These are phyloP conservation scores for Arabis hirsuta DNA, from an alignment of 345 rosid species.

Conservation along the genomic window DNA sequence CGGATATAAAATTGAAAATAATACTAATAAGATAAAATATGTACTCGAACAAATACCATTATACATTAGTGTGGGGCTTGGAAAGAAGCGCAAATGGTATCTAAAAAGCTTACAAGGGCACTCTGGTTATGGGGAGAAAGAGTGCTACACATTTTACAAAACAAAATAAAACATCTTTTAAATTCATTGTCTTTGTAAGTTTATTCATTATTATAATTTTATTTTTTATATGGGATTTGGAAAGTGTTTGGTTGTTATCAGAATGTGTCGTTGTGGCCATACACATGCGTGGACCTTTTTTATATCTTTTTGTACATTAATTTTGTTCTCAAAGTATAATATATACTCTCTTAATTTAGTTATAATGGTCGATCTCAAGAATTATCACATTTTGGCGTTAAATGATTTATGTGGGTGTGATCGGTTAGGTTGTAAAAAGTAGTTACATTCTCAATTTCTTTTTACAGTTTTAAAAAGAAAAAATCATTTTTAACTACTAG, in stretches of 20 bases:
- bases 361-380: conserved; percentile 10
- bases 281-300: background rate
- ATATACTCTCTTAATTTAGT: background rate
- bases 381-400: background rate
- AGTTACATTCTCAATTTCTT: too few relatives aligned
- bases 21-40: conserved; percentile 10
- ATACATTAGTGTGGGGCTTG: conserved; percentile 19
- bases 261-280: conserved; percentile 14
- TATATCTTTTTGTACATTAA: background rate
- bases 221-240: background rate
- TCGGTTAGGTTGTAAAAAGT: too few relatives aligned
- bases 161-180: background rate
- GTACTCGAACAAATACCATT: conserved; percentile 34
- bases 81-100: conserved; percentile 31
- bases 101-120: conserved; percentile 44
- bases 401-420: background rate
- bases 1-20: background rate
- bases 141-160: conserved; percentile 17
- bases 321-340: conserved; percentile 15
- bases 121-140: conserved; percentile 1
- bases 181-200: background rate
- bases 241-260: conserved; percentile 27
- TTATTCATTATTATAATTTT: background rate
- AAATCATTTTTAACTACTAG: too few relatives aligned
- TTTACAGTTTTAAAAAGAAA: too few relatives aligned